Base-by-base conservation (phyloP, 1,139 yeast species). In the Lodderomyces beijingensis region DNA sequence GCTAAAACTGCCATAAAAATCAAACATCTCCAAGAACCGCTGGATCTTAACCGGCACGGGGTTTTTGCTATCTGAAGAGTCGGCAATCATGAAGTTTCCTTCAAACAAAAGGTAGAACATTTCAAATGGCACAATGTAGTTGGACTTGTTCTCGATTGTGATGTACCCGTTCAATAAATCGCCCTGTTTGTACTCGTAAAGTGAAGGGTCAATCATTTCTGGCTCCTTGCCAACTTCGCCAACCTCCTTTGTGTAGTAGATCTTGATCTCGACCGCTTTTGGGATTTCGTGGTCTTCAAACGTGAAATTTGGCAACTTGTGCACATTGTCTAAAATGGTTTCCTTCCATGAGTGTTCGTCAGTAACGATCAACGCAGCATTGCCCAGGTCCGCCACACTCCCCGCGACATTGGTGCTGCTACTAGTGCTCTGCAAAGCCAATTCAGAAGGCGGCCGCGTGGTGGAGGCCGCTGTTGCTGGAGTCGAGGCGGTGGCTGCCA, bases 21-120 rank as follows among this genome's bases (percentile, higher is more conserved):
- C 74, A 44, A 60, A 64, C 72, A 67, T 66, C 38, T 67, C 68
- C 40, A 67, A 47, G 31, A 43, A 44, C 13, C 43, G 44, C 16
- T 40, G 31, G 25, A 36, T 39, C 16, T 37, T 40, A 3, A 47
- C 41, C 10, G 51, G 56, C 10, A 35, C 40, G 20, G 35, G 39
- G 12, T 41, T 43, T 9, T 22, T 16, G 3, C 27, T 16, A 37
- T 44, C 37, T 16, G 31, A 34, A 5, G 23, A 10, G 37, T 45
- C 41, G 7, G 44, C 29, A 22, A 57, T 43, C 36, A 43, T 41
- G 25, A 55, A 46, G 22, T 47, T 51, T 1, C 73, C 73, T 45
- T 67, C 72, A 31, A 67, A 62, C 13, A 65, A 47, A 3, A 66
- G 52, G 42, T 64, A 67, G 36, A 66, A 61, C 69, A 65, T 62